These are phyloP conservation scores for Thermomucor indicae-seudaticae DNA, from an alignment of 371 early-diverging fungal species.

Conservation along the genomic window DNA sequence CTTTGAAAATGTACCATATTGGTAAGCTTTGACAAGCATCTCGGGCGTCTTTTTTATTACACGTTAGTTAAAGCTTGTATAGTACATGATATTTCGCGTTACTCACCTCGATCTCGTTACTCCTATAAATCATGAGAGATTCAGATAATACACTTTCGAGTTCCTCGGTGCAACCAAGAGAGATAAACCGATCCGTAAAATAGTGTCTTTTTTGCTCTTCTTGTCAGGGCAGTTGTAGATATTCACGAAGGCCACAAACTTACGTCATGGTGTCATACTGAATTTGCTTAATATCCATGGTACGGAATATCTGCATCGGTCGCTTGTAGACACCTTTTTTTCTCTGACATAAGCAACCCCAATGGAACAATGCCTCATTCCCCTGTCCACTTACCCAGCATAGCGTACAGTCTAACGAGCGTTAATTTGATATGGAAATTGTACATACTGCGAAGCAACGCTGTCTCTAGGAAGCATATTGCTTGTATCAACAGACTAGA, in stretches of 20 bases:
- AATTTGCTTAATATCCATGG: slow-evolving; percentile 86
- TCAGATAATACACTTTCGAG: slow-evolving; percentile 53
- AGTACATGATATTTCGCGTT: neutral
- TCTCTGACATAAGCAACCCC: neutral
- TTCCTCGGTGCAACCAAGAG: slow-evolving; percentile 50
- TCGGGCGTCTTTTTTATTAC: slow-evolving; percentile 65
- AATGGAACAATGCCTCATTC: slow-evolving; percentile 1
- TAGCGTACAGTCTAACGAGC: slow-evolving; percentile 72
- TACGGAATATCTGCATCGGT: slow-evolving; percentile 60
- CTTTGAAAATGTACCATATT: slow-evolving; percentile 85
- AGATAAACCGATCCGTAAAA: slow-evolving; percentile 61
- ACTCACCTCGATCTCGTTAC: slow-evolving; percentile 62
- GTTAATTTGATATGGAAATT: slow-evolving; percentile 83
- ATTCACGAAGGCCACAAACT: neutral
- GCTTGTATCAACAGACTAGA: slow-evolving; percentile 39
- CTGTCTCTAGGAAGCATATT: slow-evolving; percentile 69
- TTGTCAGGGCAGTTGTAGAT: neutral
- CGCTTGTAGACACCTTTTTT: slow-evolving; percentile 64
- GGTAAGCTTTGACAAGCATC: slow-evolving; percentile 82
- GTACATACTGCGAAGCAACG: slow-evolving; percentile 67
- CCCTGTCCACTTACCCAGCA: slow-evolving; percentile 53
- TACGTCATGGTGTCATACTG: slow-evolving; percentile 85
- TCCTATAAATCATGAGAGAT: slow-evolving; percentile 68
- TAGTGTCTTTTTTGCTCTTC: slow-evolving; percentile 41
- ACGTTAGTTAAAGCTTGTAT: neutral